Evolutionary conservation across 768 basidiomycete genomes (phyloP).

Genomic region (Stropharia rugosoannulata): DNA sequence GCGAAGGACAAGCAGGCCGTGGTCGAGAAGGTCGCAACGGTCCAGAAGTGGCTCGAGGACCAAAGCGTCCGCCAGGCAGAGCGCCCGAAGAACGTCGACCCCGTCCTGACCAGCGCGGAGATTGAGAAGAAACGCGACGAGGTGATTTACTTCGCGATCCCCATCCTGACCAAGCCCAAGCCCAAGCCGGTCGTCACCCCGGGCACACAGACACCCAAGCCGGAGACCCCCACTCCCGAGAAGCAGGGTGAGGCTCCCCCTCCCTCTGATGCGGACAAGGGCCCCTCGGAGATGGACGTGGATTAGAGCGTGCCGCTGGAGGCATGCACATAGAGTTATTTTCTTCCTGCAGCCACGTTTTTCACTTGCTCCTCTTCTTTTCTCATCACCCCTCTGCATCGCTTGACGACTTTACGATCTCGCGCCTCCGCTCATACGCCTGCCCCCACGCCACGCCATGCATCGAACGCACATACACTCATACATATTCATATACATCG

Average conservation of each 20-base stretch:
- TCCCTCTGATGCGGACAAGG: slow-evolving; percentile 29
- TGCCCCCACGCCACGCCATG: no score
- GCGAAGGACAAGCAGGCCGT: slow-evolving; percentile 84
- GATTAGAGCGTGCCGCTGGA: slow-evolving; percentile 46
- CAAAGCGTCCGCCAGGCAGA: slow-evolving; percentile 85
- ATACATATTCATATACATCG: neutral
- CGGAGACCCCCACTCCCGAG: slow-evolving; percentile 35
- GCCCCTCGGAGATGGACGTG: slow-evolving; percentile 82
- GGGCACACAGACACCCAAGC: slow-evolving; percentile 75
- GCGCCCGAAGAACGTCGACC: slow-evolving; percentile 85
- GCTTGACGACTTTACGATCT: slow-evolving; percentile 1
- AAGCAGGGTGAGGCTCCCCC: slow-evolving; percentile 29
- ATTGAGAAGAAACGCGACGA: slow-evolving; percentile 93
- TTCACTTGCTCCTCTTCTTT: neutral
- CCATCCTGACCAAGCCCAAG: slow-evolving; percentile 91
- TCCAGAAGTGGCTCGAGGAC: slow-evolving; percentile 97
- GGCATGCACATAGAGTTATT: slow-evolving; percentile 1
- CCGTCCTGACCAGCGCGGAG: slow-evolving; percentile 78
- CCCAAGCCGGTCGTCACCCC: slow-evolving; percentile 76
- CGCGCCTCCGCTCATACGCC: neutral
- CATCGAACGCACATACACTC: no score
- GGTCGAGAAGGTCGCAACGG: slow-evolving; percentile 86
- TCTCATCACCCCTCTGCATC: neutral
- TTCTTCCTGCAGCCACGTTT: neutral
- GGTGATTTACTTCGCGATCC: slow-evolving; percentile 83